These are phyloP conservation scores for Hypericum perforatum DNA, from an alignment of 345 rosid species.

Conservation along the genomic window DNA sequence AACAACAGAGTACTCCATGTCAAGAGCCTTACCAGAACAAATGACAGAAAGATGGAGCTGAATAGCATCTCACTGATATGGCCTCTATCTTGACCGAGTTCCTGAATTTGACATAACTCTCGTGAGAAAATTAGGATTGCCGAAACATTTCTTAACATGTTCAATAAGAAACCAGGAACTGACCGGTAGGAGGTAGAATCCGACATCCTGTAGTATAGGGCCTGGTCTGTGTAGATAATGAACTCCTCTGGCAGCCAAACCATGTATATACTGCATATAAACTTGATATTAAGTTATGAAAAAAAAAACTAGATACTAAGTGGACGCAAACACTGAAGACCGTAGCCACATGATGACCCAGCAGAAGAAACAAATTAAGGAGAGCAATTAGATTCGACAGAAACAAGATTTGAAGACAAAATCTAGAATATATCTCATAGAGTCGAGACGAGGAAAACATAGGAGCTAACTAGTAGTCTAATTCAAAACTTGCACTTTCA, in stretches of 20 bases:
- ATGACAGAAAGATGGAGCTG: slow-evolving; percentile 53
- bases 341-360: too few relatives aligned
- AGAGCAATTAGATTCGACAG: too few relatives aligned
- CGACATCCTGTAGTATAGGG: slow-evolving; percentile 75
- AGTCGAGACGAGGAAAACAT: too few relatives aligned
- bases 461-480: too few relatives aligned
- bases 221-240: slow-evolving; percentile 90
- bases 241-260: slow-evolving; percentile 89
- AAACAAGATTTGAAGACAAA: too few relatives aligned
- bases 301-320: not conserved
- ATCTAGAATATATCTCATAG: too few relatives aligned
- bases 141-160: not conserved
- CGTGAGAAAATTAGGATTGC: not conserved
- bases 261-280: slow-evolving; percentile 73
- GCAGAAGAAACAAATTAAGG: too few relatives aligned
- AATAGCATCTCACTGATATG: slow-evolving; percentile 85
- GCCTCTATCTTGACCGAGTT: slow-evolving; percentile 88
- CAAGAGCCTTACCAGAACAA: slow-evolving; percentile 57
- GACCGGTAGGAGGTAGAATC: slow-evolving; percentile 85
- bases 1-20: not conserved
- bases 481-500: too few relatives aligned
- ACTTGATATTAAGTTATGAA: not conserved
- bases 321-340: too few relatives aligned
- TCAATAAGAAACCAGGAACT: slow-evolving; percentile 13
- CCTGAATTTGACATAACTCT: slow-evolving; percentile 33